Percentiles rank a stretch among this genome's conserved stretches.
phyloP scores from a whole-genome alignment of 441 rosid genomes.

The Manihot esculenta region DNA sequence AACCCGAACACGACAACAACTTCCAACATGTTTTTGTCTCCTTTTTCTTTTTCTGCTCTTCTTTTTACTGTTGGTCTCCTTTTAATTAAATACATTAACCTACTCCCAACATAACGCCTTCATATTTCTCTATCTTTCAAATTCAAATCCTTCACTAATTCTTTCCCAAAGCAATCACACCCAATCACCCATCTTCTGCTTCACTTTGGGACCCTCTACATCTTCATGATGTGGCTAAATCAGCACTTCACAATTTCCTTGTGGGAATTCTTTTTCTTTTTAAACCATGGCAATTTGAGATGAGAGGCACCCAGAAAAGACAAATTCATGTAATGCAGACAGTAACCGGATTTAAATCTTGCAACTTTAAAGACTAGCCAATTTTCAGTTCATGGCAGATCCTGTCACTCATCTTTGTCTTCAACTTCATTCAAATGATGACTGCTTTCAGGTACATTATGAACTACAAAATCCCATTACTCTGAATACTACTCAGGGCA shows the following conservation, averaged over 20 bases:
- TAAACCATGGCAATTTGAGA: no score
- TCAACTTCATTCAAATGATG: neutral
- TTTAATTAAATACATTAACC: no score
- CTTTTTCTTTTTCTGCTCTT: no score
- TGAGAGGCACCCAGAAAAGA: neutral
- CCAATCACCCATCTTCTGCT: no score
- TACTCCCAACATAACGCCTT: no score
- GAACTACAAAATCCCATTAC: neutral
- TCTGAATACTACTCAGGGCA: neutral
- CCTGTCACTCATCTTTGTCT: no score
- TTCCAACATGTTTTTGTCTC: no score
- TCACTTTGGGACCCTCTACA: neutral
- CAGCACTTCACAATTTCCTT: neutral
- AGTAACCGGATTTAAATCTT: neutral
- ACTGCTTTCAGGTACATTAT: neutral
- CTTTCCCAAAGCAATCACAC: conserved; percentile 1
- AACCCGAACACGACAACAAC: no score
- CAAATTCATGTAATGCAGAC: neutral
- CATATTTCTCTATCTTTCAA: no score
- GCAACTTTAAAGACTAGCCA: neutral
- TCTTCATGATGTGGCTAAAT: neutral
- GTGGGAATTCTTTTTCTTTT: neutral
- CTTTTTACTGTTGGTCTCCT: no score
- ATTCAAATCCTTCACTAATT: neutral
- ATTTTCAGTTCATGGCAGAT: neutral